Conservation (phyloP, 768 basidiomycete genomes). For the Lentinula sp. region DNA sequence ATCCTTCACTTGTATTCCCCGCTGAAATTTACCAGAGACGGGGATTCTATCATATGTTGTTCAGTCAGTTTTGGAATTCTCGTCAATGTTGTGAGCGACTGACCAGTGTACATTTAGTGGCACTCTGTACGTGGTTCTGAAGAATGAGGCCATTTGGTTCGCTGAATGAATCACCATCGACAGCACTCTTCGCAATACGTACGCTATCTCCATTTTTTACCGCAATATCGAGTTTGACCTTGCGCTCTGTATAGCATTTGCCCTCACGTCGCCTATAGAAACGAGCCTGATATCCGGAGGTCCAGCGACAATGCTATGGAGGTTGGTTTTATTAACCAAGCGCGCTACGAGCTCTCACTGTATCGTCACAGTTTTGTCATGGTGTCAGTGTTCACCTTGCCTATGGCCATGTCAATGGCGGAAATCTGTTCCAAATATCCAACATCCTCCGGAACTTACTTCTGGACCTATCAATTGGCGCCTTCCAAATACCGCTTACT, state of each 20-base stretch:
- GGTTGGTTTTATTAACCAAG: neutral
- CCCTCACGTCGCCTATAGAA: conserved; percentile 49
- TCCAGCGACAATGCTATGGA: conserved; percentile 54
- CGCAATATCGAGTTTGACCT: neutral
- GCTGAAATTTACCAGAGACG: conserved; percentile 28
- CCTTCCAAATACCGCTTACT: conserved; percentile 41
- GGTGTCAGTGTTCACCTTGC: conserved; percentile 40
- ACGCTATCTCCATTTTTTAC: conserved; percentile 18
- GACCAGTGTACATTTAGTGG: neutral
- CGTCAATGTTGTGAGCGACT: neutral
- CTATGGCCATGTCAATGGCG: conserved; percentile 47
- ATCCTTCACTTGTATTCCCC: neutral
- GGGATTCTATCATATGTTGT: conserved; percentile 45
- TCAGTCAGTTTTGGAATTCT: conserved; percentile 32
- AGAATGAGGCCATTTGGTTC: neutral
- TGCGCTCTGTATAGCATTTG: conserved; percentile 34
- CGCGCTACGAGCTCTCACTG: neutral
- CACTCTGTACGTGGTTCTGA: neutral
- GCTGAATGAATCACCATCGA: neutral
- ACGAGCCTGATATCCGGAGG: conserved; percentile 51
- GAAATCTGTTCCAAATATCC: conserved; percentile 59
- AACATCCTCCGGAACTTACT: conserved; percentile 56
- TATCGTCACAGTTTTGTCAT: conserved; percentile 33
- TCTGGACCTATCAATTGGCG: conserved; percentile 61
- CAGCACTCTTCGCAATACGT: conserved; percentile 62